A percentile compares a stretch with the other conserved stretches of the same genome.
Conservation (phyloP, 2,329 filamentous ascomycete genomes). For the Cytospora mali region DNA sequence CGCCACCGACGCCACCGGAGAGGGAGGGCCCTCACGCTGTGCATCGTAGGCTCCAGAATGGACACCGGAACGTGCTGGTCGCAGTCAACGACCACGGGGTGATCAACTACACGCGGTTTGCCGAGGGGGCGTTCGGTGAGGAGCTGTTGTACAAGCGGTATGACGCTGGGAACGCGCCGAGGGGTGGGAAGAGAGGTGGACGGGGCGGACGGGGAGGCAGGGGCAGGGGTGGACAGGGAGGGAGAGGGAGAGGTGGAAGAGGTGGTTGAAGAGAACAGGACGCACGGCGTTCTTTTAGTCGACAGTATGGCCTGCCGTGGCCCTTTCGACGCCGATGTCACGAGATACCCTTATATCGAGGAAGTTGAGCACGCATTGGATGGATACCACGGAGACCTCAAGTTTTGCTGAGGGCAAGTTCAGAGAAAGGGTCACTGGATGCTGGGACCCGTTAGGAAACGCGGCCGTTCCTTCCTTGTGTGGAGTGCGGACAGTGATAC, state of each 20-base stretch:
- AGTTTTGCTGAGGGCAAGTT: not conserved
- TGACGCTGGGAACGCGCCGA: slow-evolving; percentile 41
- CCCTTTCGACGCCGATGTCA: not conserved
- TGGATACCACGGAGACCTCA: too few relatives aligned
- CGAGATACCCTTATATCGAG: not conserved
- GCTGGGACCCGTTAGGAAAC: not conserved
- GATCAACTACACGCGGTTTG: slow-evolving; percentile 82
- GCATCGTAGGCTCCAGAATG: slow-evolving; percentile 81
- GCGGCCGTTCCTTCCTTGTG: not conserved
- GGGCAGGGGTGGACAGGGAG: slow-evolving; percentile 46
- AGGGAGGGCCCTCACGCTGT: slow-evolving; percentile 52
- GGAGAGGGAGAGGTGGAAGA: slow-evolving; percentile 41
- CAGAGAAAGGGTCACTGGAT: not conserved
- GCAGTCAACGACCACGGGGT: slow-evolving; percentile 90
- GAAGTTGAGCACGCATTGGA: not conserved
- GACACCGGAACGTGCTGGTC: slow-evolving; percentile 79
- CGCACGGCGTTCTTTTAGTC: too few relatives aligned
- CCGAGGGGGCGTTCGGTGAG: slow-evolving; percentile 76
- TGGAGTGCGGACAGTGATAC: not conserved
- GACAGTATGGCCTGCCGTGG: not conserved
- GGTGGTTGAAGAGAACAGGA: slow-evolving; percentile 30
- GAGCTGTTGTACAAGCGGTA: slow-evolving; percentile 71
- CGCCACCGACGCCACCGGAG: slow-evolving; percentile 52
- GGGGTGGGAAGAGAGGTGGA: slow-evolving; percentile 43
- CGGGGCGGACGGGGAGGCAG: slow-evolving; percentile 43